Base-by-base conservation (phyloP, 768 basidiomycete genomes). In the Mycena haematopus region DNA sequence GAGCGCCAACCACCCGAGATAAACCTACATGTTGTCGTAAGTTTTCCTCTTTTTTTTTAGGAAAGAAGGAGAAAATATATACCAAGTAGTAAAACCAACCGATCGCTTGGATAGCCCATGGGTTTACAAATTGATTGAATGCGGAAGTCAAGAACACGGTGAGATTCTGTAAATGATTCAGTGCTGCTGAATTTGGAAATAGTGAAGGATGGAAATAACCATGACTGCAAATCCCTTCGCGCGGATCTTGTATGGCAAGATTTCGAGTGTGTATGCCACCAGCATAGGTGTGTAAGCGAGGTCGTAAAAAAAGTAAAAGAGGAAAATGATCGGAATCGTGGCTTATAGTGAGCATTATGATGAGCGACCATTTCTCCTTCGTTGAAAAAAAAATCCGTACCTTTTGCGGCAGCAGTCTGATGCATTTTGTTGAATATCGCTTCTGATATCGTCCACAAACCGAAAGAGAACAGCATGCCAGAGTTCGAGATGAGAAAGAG, bases 51-150 rank as follows among this genome's bases (percentile, higher is more conserved):
- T 14, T 19, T 38, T 19, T 6, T 6, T 15, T 6, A 17, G 36
- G 6, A 17, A 38, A 38, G 14, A 38, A 2, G 0, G 1, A 85
- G 85, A 67, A 87, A 82, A 31, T 19, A n/a, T n/a, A n/a, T n/a
- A 84, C 83, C 27, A 89, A 72, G 64, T 89, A 88, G n/a, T 56
- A 56, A n/a, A 35, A 79, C 85, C 85, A 86, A 53, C 79, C 79
- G 22, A 86, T 80, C 11, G 79, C 79, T 6, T 78, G 75, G 24
- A 93, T 76, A 1, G 91, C 92, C 78, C 87, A 85, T 8, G 92
- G 90, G 67, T 93, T 93, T 51, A 91, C 84, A 56, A 91, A 90
- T 70, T 90, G 89, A 68, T 90, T 93, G 74, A 94, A 89, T 3
- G 91, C 88, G 27, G 90, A 77, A 2, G 88, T 84, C 38, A 89